Percentiles rank a stretch among this genome's conserved stretches.
Conservation (phyloP, 768 basidiomycete species). For the Tubosaeta brunneosetosa region DNA sequence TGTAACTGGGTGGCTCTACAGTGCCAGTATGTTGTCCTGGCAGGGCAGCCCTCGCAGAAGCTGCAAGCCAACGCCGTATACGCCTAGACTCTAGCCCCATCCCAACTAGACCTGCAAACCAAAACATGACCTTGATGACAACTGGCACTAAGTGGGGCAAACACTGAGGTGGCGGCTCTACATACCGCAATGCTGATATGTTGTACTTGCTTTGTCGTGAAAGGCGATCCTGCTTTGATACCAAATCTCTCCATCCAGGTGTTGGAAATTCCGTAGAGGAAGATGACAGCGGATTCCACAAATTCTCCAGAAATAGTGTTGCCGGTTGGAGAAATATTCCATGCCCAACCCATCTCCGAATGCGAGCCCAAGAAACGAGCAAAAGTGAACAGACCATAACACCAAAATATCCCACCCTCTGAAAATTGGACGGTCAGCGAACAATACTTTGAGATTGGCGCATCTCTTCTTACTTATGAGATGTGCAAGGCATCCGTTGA, state of each 20-base stretch:
- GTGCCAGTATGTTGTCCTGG: slow-evolving; percentile 30
- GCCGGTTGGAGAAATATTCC: slow-evolving; percentile 67
- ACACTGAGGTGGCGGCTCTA: neutral
- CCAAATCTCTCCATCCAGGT: slow-evolving; percentile 98
- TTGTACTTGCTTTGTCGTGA: slow-evolving; percentile 86
- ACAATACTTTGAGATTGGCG: neutral
- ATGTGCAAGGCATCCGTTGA: slow-evolving; percentile 86
- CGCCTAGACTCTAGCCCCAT: slow-evolving; percentile 82
- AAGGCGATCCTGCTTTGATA: slow-evolving; percentile 73
- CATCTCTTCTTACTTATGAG: slow-evolving; percentile 65
- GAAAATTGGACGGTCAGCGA: slow-evolving; percentile 1
- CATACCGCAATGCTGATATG: slow-evolving; percentile 89
- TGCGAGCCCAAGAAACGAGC: slow-evolving; percentile 93
- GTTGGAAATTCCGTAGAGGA: slow-evolving; percentile 84
- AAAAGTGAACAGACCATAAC: slow-evolving; percentile 83
- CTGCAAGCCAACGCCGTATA: slow-evolving; percentile 70
- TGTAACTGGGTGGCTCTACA: slow-evolving; percentile 68
- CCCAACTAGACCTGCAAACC: slow-evolving; percentile 86
- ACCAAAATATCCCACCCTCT: slow-evolving; percentile 94
- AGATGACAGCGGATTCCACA: slow-evolving; percentile 75
- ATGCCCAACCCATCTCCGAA: slow-evolving; percentile 88
- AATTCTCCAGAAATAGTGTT: slow-evolving; percentile 64
- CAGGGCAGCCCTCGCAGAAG: slow-evolving; percentile 43
- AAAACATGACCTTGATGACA: slow-evolving; percentile 71
- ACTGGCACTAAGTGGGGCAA: neutral